Percentiles rank a stretch among this genome's conserved stretches.
Evolutionary conservation across 2,329 filamentous ascomycete species (phyloP).

Genomic region (Gaeumannomyces tritici): DNA sequence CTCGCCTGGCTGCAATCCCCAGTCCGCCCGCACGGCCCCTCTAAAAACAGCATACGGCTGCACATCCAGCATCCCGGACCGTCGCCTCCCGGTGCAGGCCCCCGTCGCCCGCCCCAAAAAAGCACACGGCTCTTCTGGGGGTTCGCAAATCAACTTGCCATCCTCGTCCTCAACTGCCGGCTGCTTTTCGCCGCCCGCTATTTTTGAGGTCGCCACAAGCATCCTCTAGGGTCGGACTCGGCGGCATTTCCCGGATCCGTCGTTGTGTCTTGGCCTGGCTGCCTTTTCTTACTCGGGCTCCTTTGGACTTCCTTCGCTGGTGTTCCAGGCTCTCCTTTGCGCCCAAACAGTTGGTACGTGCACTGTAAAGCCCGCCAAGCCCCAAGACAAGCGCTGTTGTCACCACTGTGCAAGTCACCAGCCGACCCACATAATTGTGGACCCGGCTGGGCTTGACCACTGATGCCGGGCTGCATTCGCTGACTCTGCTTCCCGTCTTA

Average conservation of each 20-base stretch:
- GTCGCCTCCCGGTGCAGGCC: background rate
- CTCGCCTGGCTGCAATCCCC: background rate
- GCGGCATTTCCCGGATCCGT: background rate
- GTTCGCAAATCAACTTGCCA: background rate
- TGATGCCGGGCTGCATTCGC: background rate
- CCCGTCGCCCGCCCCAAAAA: background rate
- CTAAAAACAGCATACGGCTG: background rate
- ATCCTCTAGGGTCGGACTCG: background rate
- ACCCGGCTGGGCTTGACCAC: background rate
- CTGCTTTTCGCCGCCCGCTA: background rate
- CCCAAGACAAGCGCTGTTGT: background rate
- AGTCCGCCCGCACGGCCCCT: background rate
- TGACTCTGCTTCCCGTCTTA: background rate
- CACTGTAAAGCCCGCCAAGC: background rate
- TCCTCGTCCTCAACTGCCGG: background rate
- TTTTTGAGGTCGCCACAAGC: background rate
- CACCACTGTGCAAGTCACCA: background rate
- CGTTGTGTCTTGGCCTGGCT: background rate
- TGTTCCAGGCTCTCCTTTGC: no score
- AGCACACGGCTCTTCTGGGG: background rate
- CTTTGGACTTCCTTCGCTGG: background rate
- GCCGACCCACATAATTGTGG: background rate
- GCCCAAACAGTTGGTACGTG: background rate
- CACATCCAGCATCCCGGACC: background rate
- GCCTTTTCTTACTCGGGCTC: background rate